Percentiles rank a stretch among this genome's conserved stretches.
phyloP scores from a whole-genome alignment of 148 eudicot species.

The Euryodendron excelsum region DNA sequence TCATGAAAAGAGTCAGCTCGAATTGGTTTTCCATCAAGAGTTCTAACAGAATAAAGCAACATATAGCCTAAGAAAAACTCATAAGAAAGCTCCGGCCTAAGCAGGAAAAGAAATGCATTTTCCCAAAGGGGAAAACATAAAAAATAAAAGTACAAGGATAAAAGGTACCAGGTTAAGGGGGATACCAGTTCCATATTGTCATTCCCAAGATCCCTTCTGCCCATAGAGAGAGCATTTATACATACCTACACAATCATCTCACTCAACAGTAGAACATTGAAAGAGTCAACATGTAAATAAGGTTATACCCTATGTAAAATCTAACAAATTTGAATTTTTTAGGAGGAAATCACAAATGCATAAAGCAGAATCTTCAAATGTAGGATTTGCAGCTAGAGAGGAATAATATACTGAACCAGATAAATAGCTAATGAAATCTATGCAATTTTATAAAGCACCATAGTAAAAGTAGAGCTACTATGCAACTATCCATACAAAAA shows the following conservation, averaged over 20 bases:
- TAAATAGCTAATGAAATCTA: background rate
- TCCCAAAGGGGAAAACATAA: background rate
- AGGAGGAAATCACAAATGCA: background rate
- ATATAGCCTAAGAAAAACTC: conserved; percentile 18
- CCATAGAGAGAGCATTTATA: conserved; percentile 36
- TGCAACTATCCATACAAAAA: background rate
- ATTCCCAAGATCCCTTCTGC: conserved; percentile 26
- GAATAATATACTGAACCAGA: background rate
- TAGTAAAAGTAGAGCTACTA: background rate
- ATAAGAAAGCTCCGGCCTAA: no score
- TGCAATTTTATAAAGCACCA: background rate
- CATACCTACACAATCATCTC: conserved; percentile 48
- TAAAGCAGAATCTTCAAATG: background rate
- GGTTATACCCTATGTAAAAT: background rate
- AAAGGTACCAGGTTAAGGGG: conserved; percentile 54
- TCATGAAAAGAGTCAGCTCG: conserved; percentile 8
- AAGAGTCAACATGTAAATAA: background rate
- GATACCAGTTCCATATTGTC: conserved; percentile 64
- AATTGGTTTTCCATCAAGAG: background rate
- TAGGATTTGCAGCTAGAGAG: background rate
- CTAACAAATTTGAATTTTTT: background rate
- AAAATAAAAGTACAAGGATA: background rate
- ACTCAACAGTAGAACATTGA: background rate
- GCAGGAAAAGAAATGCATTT: background rate
- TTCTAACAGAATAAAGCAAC: conserved; percentile 6